These are phyloP conservation scores for Clavariopsis aquatica DNA, from an alignment of 495 filamentous ascomycete species.

Conservation along the genomic window DNA sequence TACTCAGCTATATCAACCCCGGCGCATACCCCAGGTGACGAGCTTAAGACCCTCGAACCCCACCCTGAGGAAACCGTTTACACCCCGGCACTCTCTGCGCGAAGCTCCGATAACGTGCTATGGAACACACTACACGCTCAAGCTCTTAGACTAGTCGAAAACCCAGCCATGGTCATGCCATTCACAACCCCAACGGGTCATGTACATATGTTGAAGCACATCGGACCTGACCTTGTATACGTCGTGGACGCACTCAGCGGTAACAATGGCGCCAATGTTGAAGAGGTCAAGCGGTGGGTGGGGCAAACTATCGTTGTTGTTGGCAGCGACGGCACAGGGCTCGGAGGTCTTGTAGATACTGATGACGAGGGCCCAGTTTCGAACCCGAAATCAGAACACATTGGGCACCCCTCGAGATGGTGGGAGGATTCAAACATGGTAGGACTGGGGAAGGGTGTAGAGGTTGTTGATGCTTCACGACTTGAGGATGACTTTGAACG, in stretches of 20 bases:
- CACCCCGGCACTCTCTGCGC: slow-evolving; percentile 35
- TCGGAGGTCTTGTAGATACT: slow-evolving; percentile 84
- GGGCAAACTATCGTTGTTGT: slow-evolving; percentile 81
- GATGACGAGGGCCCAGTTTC: slow-evolving; percentile 73
- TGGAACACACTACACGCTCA: slow-evolving; percentile 77
- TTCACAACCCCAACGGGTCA: slow-evolving; percentile 78
- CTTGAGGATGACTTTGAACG: slow-evolving; percentile 82
- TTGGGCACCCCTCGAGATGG: slow-evolving; percentile 55
- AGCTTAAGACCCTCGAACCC: slow-evolving; percentile 55
- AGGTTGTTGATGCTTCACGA: slow-evolving; percentile 76
- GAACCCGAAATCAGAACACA: slow-evolving; percentile 47
- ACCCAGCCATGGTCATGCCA: slow-evolving; percentile 80
- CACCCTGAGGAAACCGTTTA: slow-evolving; percentile 39
- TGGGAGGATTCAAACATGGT: slow-evolving; percentile 81
- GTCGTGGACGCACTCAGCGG: slow-evolving; percentile 49
- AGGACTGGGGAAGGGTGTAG: slow-evolving; percentile 80
- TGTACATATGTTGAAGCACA: slow-evolving; percentile 78
- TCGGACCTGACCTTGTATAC: slow-evolving; percentile 80
- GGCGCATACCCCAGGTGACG: slow-evolving; percentile 65
- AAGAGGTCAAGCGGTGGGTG: slow-evolving; percentile 64
- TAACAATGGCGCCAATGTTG: slow-evolving; percentile 38
- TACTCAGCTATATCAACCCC: slow-evolving; percentile 84
- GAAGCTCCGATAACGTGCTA: slow-evolving; percentile 48
- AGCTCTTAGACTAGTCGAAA: slow-evolving; percentile 73
- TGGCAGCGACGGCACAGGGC: slow-evolving; percentile 62